These are phyloP conservation scores for Exophiala xenobiotica DNA, from an alignment of 2,329 filamentous ascomycete species.

Conservation along the genomic window DNA sequence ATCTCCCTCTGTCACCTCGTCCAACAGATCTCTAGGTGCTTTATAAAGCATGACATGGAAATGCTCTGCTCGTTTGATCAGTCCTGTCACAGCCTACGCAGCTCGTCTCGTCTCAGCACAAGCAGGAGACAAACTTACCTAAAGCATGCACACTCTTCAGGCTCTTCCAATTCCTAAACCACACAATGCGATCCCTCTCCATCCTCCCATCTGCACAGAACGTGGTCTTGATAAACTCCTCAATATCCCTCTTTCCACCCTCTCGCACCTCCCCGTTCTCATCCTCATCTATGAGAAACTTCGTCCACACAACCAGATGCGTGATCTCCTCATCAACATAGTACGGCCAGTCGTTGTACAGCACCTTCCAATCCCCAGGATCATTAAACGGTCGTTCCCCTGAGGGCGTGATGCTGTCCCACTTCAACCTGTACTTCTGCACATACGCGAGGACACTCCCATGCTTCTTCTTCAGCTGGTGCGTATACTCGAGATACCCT, in stretches of 20 bases:
- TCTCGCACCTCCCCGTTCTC: slow-evolving; percentile 66
- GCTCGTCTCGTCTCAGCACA: background rate
- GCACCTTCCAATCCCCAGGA: slow-evolving; percentile 58
- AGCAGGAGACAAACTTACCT: slow-evolving; percentile 19
- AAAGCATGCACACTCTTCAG: slow-evolving; percentile 83
- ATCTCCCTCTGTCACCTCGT: slow-evolving; percentile 71
- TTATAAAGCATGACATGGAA: slow-evolving; percentile 91
- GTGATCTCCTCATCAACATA: slow-evolving; percentile 74
- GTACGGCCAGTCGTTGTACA: slow-evolving; percentile 94
- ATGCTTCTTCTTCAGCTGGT: slow-evolving; percentile 62
- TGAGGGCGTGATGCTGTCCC: slow-evolving; percentile 53
- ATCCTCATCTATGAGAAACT: slow-evolving; percentile 76
- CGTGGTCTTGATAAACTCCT: slow-evolving; percentile 65
- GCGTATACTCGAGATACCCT: slow-evolving; percentile 71
- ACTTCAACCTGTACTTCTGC: slow-evolving; percentile 66
- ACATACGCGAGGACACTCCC: slow-evolving; percentile 80
- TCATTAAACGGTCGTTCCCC: slow-evolving; percentile 45
- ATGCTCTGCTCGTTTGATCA: slow-evolving; percentile 59
- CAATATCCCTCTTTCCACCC: slow-evolving; percentile 62
- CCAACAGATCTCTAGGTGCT: slow-evolving; percentile 68
- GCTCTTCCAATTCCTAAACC: slow-evolving; percentile 90
- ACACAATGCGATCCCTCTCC: slow-evolving; percentile 59
- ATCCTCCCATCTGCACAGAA: slow-evolving; percentile 54
- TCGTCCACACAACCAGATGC: slow-evolving; percentile 90
- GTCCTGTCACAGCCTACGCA: background rate